Conservation (phyloP, 2,329 filamentous ascomycete genomes). For the Westerdykella sp. region DNA sequence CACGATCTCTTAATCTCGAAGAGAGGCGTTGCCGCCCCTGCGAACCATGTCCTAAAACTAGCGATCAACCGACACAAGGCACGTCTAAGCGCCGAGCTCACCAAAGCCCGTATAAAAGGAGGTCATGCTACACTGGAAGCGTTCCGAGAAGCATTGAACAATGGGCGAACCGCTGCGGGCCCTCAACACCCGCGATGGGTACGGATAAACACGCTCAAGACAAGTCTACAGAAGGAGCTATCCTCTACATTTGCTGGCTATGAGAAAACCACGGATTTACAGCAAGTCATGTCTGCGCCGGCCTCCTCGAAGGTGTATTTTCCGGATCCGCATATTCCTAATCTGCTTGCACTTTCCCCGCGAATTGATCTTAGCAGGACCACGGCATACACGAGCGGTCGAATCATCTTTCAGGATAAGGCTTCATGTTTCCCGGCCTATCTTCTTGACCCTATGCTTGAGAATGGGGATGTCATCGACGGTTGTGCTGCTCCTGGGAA, state of each 20-base stretch:
- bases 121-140: constrained; percentile 63
- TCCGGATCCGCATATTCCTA: constrained; percentile 75
- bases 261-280: constrained; percentile 50
- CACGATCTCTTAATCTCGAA: constrained; percentile 84
- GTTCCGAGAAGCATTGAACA: constrained; percentile 55
- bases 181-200: constrained; percentile 78
- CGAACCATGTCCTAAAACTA: constrained; percentile 68
- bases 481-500: constrained; percentile 93
- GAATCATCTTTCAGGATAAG: constrained; percentile 90
- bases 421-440: constrained; percentile 96
- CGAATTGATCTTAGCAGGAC: constrained; percentile 66
- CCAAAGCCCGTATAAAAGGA: constrained; percentile 66
- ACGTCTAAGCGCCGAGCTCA: constrained; percentile 74
- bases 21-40: constrained; percentile 72
- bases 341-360: constrained; percentile 72
- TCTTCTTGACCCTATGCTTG: constrained; percentile 62
- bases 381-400: constrained; percentile 65
- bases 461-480: constrained; percentile 77
- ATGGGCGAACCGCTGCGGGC: constrained; percentile 24
- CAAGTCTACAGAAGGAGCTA: constrained; percentile 66
- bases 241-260: constrained; percentile 65
- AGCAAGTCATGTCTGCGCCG: constrained; percentile 47
- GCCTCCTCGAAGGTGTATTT: constrained; percentile 50
- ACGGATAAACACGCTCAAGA: constrained; percentile 73
- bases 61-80: constrained; percentile 76